phyloP scores from a whole-genome alignment of 257 asterid genomes.

The Buddleja alternifolia region DNA sequence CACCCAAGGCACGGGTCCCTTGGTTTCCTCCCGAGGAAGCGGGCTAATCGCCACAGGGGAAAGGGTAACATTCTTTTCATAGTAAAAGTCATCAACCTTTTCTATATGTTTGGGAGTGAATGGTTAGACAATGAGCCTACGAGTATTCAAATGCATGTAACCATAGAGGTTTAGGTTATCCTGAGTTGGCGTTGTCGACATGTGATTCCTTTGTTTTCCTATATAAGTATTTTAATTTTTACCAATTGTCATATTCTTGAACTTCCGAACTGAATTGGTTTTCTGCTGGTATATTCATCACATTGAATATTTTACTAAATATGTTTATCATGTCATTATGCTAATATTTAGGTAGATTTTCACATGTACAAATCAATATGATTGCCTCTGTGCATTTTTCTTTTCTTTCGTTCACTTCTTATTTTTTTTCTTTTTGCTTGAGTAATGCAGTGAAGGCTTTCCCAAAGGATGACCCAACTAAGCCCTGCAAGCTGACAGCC shows the following conservation, averaged over 20 bases:
- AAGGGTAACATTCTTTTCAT: conserved; percentile 41
- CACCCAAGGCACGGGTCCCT: conserved; percentile 76
- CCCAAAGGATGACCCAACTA: conserved; percentile 65
- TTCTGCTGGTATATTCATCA: not conserved
- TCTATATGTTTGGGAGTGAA: not conserved
- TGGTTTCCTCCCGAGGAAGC: conserved; percentile 73
- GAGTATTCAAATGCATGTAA: not conserved
- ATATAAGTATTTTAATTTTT: no score
- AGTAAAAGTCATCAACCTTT: no score
- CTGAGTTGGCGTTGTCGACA: not conserved
- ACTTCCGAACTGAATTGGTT: not conserved
- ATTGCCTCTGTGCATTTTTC: not conserved
- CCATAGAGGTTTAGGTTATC: not conserved
- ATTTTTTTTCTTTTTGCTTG: not conserved
- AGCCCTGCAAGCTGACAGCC: conserved; percentile 59
- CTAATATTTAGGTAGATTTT: not conserved
- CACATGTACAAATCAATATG: not conserved
- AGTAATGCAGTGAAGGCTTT: conserved; percentile 64
- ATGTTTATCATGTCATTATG: not conserved
- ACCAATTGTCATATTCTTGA: not conserved
- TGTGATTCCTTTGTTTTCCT: not conserved
- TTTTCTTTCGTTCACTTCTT: not conserved
- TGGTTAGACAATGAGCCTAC: not conserved
- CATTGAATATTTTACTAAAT: not conserved
- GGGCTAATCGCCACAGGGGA: conserved; percentile 65